Base-by-base conservation (phyloP, 176 grass and related monocot genomes). In the Aegilops tauschii region DNA sequence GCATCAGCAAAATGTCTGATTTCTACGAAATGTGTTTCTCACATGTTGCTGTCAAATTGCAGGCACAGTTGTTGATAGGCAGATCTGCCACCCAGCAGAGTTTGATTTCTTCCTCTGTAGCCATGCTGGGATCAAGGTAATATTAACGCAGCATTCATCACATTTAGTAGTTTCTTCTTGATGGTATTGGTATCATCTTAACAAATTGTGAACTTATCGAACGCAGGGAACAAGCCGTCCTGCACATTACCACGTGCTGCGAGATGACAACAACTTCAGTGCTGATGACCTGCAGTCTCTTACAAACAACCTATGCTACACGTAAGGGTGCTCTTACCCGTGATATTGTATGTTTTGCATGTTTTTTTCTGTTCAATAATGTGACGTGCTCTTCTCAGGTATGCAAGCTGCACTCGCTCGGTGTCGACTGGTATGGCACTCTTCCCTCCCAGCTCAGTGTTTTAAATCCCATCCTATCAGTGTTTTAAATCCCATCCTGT, bases 81-180 rank as follows among this genome's bases (percentile, higher is more conserved):
- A 81, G 80, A 98, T 98, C 29, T 98, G 95, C 39, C 93, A 98
- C 65, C 93, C 93, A 36, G 93, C 83, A 21, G 87, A 92, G 36
- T 93, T 93, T 31, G 95, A 98, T 83, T 98, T 98, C 80, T 98
- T 90, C 86, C 45, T 98, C 40, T 90, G 88, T 64, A 95, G 89
- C 77, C 95, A 98, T 87, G 87, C 93, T 66, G 95, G 93, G 20
- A 90, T 93, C 50, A 87, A 92, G 67, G 95, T 95, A 88, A 73
- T n/a, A 45, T 65, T 39, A 47, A 16, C 73, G n/a, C 18, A 52
- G 67, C 10, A 37, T 34, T 8, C 10, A 64, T 34, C 16, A 31
- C n/a, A 75, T 7, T n/a, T 66, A 9, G 6, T 23, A 40, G 58
- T 39, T 66, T 44, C 29, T 56, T 45, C 44, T 25, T 27, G 4